phyloP scores from a whole-genome alignment of 1,139 yeast species.

The Debaryomyces singareniensis region DNA sequence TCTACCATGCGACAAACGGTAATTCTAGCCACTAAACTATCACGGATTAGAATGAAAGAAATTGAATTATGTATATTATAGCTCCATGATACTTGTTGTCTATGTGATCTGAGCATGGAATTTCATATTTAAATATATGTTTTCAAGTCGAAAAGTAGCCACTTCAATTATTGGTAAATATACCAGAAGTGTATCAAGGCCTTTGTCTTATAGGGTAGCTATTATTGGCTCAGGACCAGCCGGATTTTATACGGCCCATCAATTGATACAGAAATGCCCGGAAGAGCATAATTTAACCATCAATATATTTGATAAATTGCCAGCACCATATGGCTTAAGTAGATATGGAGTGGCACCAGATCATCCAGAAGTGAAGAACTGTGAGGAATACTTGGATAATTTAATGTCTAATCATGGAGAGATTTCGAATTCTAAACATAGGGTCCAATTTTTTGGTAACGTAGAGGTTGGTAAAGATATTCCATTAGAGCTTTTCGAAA shows the following conservation, averaged over 20 bases:
- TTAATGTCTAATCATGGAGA: conserved; percentile 34
- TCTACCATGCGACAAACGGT: conserved; percentile 45
- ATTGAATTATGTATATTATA: too few species aligned
- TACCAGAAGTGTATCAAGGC: too few species aligned
- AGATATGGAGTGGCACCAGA: conserved; percentile 99
- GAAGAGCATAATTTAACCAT: conserved; percentile 36
- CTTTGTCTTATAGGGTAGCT: conserved; percentile 39
- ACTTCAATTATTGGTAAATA: too few species aligned
- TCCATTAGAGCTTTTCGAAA: conserved; percentile 39
- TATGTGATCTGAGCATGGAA: too few species aligned
- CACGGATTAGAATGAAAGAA: too few species aligned
- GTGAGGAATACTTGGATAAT: conserved; percentile 73
- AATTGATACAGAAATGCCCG: conserved; percentile 48
- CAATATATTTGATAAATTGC: conserved; percentile 72
- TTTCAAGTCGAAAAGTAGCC: too few species aligned
- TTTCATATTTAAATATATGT: too few species aligned
- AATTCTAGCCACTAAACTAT: conserved; percentile 44
- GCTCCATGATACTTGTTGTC: too few species aligned
- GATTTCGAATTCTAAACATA: conserved; percentile 12
- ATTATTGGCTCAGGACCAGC: conserved; percentile 96
- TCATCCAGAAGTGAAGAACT: conserved; percentile 92
- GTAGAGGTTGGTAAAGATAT: conserved; percentile 57
- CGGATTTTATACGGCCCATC: conserved; percentile 85
- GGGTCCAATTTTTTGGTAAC: conserved; percentile 71
- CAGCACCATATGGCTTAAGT: conserved; percentile 87